Evolutionary conservation across 345 rosid species (phyloP).

Genomic region (Salix exigua): DNA sequence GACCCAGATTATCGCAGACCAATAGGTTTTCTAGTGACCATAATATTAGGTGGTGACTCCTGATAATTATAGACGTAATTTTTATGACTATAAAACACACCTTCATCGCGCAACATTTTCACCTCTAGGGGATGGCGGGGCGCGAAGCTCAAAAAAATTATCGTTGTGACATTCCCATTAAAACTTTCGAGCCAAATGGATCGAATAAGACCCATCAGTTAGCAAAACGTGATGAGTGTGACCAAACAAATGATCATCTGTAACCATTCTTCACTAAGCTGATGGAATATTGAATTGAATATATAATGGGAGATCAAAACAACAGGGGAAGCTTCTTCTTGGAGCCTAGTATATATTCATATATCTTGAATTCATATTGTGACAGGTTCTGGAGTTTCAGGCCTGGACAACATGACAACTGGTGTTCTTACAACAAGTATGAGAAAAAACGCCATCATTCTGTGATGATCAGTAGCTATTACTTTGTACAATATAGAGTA

Average conservation of each 20-base stretch:
- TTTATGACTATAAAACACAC: no score
- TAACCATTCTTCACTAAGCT: not conserved
- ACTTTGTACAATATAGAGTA: conserved; percentile 57
- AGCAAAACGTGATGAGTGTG: conserved; percentile 29
- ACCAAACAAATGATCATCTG: conserved; percentile 13
- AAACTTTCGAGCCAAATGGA: not conserved
- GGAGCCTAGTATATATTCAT: conserved; percentile 6
- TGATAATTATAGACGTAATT: no score
- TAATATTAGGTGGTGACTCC: no score
- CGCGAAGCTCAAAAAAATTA: no score
- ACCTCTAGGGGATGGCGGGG: no score
- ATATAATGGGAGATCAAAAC: not conserved
- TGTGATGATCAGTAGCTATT: conserved; percentile 44
- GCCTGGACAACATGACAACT: conserved; percentile 5
- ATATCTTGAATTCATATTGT: not conserved
- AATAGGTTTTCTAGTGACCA: no score
- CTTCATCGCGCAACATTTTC: no score
- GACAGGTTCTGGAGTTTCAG: not conserved
- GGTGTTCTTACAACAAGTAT: conserved; percentile 14
- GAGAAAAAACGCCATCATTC: conserved; percentile 45
- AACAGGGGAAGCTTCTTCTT: conserved; percentile 13
- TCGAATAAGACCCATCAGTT: conserved; percentile 19
- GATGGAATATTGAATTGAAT: not conserved
- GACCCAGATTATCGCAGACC: no score
- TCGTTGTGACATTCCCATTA: not conserved